phyloP scores from a whole-genome alignment of 352 stramenopile genomes.

The Globisporangium cederbergense region DNA sequence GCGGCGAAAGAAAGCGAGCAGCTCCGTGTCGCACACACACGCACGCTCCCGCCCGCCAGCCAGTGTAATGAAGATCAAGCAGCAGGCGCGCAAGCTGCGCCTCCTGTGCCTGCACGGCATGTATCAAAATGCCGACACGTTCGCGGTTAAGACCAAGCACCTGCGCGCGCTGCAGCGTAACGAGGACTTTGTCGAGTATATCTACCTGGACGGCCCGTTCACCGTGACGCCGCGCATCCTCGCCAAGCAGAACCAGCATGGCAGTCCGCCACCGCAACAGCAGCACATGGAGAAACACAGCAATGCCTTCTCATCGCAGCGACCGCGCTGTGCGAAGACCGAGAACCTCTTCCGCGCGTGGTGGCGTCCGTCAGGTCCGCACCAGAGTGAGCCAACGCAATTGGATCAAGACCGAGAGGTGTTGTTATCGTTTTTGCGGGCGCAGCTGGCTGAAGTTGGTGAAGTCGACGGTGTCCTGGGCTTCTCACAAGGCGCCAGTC shows the following conservation, averaged over 20 bases:
- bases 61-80: neutral
- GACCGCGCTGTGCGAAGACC: slow-evolving; percentile 45
- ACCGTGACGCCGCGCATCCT: slow-evolving; percentile 71
- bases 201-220: slow-evolving; percentile 75
- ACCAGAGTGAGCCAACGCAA: slow-evolving; percentile 41
- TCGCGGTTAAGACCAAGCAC: slow-evolving; percentile 65
- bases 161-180: slow-evolving; percentile 27
- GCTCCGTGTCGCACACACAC: neutral
- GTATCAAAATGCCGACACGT: slow-evolving; percentile 77
- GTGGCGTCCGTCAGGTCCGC: slow-evolving; percentile 58
- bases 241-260: slow-evolving; percentile 30
- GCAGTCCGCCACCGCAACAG: neutral
- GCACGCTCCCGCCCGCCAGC: neutral
- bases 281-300: slow-evolving; percentile 13
- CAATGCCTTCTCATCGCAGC: slow-evolving; percentile 13
- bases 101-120: slow-evolving; percentile 84
- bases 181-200: slow-evolving; percentile 46
- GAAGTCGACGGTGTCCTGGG: slow-evolving; percentile 76
- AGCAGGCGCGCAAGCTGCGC: slow-evolving; percentile 38
- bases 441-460: slow-evolving; percentile 52
- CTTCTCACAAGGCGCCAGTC: slow-evolving; percentile 78
- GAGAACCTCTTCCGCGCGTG: slow-evolving; percentile 69
- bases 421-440: slow-evolving; percentile 53
- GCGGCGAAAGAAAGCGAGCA: neutral
- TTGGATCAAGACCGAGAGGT: slow-evolving; percentile 52